Percentiles rank a stretch among this genome's conserved stretches.
phyloP scores from a whole-genome alignment of 495 filamentous ascomycete genomes.

The Aspergillus steynii region DNA sequence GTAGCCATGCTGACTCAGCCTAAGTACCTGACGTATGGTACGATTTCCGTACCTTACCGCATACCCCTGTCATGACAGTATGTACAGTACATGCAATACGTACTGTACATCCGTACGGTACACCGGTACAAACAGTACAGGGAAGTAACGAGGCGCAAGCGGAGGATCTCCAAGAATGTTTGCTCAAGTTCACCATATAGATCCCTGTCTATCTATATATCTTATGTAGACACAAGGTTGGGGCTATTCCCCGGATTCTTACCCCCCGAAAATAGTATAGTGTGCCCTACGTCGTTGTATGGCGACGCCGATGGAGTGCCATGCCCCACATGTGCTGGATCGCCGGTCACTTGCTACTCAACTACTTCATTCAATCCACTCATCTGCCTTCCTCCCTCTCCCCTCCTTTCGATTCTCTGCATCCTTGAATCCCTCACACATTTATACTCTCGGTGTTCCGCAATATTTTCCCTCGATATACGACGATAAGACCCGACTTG shows the following conservation, averaged over 20 bases:
- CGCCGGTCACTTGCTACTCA: no score
- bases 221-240: no score
- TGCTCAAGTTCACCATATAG: no score
- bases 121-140: no score
- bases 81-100: background rate
- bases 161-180: no score
- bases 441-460: background rate
- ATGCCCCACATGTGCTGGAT: background rate
- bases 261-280: no score
- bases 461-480: background rate
- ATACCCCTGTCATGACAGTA: background rate
- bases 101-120: no score
- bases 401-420: background rate
- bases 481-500: background rate
- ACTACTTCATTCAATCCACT: background rate
- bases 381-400: background rate
- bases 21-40: conserved; percentile 5
- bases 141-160: no score
- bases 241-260: no score
- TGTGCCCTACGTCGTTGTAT: no score
- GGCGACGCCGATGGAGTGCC: no score
- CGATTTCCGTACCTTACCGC: background rate
- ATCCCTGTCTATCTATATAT: no score
- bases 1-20: conserved; percentile 21
- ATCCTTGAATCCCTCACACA: background rate